Percentiles rank a stretch among this genome's conserved stretches.
phyloP scores from a whole-genome alignment of 2,329 filamentous ascomycete genomes.

The Fusarium albidum region DNA sequence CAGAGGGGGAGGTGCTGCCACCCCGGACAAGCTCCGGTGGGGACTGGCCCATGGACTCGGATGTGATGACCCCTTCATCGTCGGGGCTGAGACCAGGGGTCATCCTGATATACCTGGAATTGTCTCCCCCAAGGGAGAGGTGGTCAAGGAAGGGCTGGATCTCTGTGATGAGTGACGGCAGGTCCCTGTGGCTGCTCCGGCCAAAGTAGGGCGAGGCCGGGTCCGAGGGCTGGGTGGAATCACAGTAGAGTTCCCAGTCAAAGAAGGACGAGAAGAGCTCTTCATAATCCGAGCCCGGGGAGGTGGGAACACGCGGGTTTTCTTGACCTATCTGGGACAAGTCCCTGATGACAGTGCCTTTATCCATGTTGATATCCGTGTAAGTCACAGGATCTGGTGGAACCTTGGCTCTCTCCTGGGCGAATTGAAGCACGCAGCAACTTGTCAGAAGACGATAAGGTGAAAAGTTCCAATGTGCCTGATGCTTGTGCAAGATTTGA shows the following conservation, averaged over 20 bases:
- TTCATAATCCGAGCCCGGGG: slow-evolving; percentile 44
- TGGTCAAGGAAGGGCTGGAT: slow-evolving; percentile 45
- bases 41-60: slow-evolving; percentile 49
- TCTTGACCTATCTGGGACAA: slow-evolving; percentile 47
- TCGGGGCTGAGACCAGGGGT: slow-evolving; percentile 45
- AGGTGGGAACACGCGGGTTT: slow-evolving; percentile 48
- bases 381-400: slow-evolving; percentile 53
- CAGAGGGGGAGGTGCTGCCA: slow-evolving; percentile 51
- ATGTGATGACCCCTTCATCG: slow-evolving; percentile 43
- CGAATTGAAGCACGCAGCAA: slow-evolving; percentile 48
- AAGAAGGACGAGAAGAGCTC: slow-evolving; percentile 48
- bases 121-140: slow-evolving; percentile 44
- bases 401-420: slow-evolving; percentile 49
- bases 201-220: slow-evolving; percentile 41
- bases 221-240: slow-evolving; percentile 43
- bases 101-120: slow-evolving; percentile 46
- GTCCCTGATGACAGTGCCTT: slow-evolving; percentile 41
- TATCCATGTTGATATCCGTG: slow-evolving; percentile 51
- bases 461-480: slow-evolving; percentile 51
- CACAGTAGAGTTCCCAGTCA: slow-evolving; percentile 49
- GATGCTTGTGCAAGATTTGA: slow-evolving; percentile 51
- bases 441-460: slow-evolving; percentile 49
- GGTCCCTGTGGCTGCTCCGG: slow-evolving; percentile 41
- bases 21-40: slow-evolving; percentile 49
- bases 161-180: slow-evolving; percentile 47